Evolutionary conservation across 2,329 filamentous ascomycete species (phyloP), one percentile per base, ranked within the genome.

Genomic region (Aspergillus felis): DNA sequence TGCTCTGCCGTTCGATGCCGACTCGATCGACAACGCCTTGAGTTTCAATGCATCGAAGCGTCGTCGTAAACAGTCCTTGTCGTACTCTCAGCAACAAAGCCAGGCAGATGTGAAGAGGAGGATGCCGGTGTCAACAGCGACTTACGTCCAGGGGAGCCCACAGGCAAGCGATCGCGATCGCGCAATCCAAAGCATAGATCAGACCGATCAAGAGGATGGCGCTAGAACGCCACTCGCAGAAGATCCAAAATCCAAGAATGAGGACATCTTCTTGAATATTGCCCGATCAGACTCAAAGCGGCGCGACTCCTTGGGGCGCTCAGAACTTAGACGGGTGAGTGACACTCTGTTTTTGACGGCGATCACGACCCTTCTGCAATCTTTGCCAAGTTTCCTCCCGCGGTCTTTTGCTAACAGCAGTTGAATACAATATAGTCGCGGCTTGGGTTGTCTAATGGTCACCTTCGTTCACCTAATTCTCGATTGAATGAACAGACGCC

Each of bases 251-350:
- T 68, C 68, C 28, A 74, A 72, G 57, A 76, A 72, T 57, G 77
- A 78, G 53, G 77, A 79, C 66, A 63, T 79, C 28, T 79, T 79
- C 59, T 62, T 79, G 54, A 79, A 79, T 58, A 79, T 79, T 57
- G 77, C 77, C 10, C 73, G 73, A 60, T 69, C 73, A 4, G 76
- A 76, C 53, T 74, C 73, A 6, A 64, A 55, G 44, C 73, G 71
- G 57, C 73, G 72, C 51, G 70, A 73, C 52, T 75, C 74, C 20
- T 49, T 74, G 25, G 66, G 68, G 41, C 72, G 69, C 49, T 70
- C 72, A n/a, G 74, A 76, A 55, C 69, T 74, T 41, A 69, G 72
- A 64, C 66, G 73, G 56, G 74, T 76, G 63, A 75, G 73, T 69
- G 25, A 51, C 38, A 41, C 51, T 51, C 47, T 46, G 49, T 20